Base-by-base conservation (phyloP, 345 rosid genomes). In the Murraya paniculata region DNA sequence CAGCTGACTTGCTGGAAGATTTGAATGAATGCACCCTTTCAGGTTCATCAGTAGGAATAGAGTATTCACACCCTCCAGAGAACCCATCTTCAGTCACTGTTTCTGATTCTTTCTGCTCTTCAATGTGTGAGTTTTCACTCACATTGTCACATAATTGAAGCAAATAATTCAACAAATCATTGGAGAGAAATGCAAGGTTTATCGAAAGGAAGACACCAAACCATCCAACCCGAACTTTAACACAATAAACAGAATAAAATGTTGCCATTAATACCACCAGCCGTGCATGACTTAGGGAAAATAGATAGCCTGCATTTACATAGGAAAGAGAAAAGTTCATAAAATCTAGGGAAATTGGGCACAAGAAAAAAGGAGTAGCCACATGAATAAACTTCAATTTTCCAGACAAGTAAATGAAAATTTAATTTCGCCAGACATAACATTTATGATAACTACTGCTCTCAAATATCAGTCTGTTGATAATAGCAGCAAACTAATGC, bases 221-320 rank as follows among this genome's bases (percentile, higher is more conserved):
- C 98, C 99, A 96, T 80, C 99, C 99, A 83, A 90, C 94, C 72
- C 89, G 90, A 81, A 89, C 94, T 92, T 90, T 89, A 77, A 96
- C 98, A 78, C 85, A 91, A 70, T 96, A 96, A 79, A 96, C 74
- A 24, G 95, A 88, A 76, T 96, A 96, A 38, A 84, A 45, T 9
- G 84, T 83, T 2, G 97, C 98, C 86, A 92, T 65, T 73, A 96
- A 84, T 81, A 96, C 91, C 81, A 96, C 92, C 84, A 94, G 72
- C 24, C 97, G 91, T 38, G 99, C 99, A 89, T 96, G 97, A 78
- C 88, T 94, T 58, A 87, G 86, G 79, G 98, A 92, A 88, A 96
- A 91, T 79, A 96, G 86, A 83, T 94, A 96, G 80, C 93, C 99
- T 95, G 95, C 89, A 80, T 68, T 78, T 82, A 66, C 67, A 70